Evolutionary conservation across 306 rosid species (phyloP), one percentile per base, ranked within the genome.

Genomic region (Morella rubra): DNA sequence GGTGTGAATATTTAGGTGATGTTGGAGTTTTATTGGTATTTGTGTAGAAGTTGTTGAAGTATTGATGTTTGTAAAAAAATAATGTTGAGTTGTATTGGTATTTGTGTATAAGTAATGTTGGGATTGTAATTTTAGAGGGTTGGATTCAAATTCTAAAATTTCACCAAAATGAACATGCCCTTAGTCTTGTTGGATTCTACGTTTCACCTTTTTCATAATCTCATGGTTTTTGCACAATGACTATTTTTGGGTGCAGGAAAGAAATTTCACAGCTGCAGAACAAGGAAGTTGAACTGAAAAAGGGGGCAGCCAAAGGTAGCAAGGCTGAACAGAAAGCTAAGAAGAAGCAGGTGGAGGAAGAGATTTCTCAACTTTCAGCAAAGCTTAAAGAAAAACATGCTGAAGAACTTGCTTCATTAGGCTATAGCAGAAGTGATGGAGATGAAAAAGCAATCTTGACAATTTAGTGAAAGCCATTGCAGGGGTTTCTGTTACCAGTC

Each of bases 321-420:
- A 95, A 92, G 82, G 97, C 99, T 60, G 96, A 92, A 81, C 97
- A 95, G 86, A 92, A 89, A 82, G 73, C 89, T 49, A 95, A 92
- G 89, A 95, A 95, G 79, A 95, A 88, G 81, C 96, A 92, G 78
- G 99, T 95, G 84, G 99, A 95, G 89, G 97, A 92, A 81, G 93
- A 90, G 79, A 81, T 95, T 73, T 77, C 99, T 84, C 89, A 77
- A 77, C 86, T 88, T 73, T 95, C 97, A 81, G 72, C 87, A 7
- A 81, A 86, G 80, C 93, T 92, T 15, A 89, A 95, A 83, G 90
- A 89, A 76, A 86, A 88, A 32, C 97, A 92, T 6, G 79, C 90
- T 0, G 84, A 80, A 77, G 99, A 96, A 82, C 86, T 89, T 72
- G 84, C 90, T 74, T 83, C 81, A 44, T 83, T 92, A 71, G 98